Percentiles rank a stretch among this genome's conserved stretches.
Conservation (phyloP, 139 green algal genomes). For the Edaphochlamys debaryana region DNA sequence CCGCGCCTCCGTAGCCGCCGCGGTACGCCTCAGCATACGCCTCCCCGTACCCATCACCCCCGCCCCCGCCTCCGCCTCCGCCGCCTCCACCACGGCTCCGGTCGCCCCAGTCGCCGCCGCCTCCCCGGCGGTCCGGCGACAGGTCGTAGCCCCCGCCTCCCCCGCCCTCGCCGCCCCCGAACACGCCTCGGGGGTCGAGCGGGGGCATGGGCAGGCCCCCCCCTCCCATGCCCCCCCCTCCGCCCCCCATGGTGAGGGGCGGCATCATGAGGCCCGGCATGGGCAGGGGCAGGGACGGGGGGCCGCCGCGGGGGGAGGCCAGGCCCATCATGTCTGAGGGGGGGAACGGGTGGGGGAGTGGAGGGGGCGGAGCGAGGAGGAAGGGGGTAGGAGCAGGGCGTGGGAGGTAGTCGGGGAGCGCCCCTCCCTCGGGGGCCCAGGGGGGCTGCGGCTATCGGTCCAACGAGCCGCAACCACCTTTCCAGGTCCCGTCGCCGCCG, state of each 20-base stretch:
- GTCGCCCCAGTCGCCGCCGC: not conserved
- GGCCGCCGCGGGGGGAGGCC: not conserved
- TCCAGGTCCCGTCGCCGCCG: too few relatives aligned
- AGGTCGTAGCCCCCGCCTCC: not conserved
- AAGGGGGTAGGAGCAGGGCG: too few relatives aligned
- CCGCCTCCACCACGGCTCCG: not conserved
- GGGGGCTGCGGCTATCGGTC: too few relatives aligned
- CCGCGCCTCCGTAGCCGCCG: too few relatives aligned
- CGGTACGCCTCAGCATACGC: not conserved
- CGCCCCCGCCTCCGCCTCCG: not conserved
- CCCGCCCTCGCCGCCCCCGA: too few relatives aligned
- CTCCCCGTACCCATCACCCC: too few relatives aligned
- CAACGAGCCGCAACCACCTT: too few relatives aligned
- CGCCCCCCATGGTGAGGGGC: not conserved
- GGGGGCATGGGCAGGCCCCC: not conserved
- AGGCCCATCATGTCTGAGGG: not conserved
- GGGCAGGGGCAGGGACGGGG: not conserved
- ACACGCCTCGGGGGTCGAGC: not conserved
- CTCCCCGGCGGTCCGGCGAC: not conserved
- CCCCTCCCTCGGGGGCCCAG: too few relatives aligned
- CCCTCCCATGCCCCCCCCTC: not conserved
- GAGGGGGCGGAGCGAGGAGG: too few relatives aligned
- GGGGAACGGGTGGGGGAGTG: too few relatives aligned
- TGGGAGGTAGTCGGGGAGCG: too few relatives aligned
- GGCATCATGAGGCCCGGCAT: not conserved